Evolutionary conservation across 192 early-diverging fungal species (phyloP).

Genomic region (Mortierella hygrophila): DNA sequence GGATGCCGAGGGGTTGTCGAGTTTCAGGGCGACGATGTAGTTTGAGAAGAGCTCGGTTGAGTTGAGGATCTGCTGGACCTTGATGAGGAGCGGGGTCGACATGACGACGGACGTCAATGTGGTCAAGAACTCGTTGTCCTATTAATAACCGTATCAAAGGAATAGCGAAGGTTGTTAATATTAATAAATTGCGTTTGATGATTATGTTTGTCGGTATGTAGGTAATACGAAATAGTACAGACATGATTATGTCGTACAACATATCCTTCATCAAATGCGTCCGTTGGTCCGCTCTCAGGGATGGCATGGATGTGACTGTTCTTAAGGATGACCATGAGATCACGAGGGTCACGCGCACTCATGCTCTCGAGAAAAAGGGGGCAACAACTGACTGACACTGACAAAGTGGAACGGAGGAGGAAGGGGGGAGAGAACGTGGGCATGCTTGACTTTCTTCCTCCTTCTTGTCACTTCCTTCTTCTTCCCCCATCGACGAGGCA

Average conservation of each 20-base stretch:
- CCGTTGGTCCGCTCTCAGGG: not conserved
- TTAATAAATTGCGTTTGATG: not conserved
- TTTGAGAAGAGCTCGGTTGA: slow-evolving; percentile 44
- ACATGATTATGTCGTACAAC: not conserved
- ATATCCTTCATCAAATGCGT: not conserved
- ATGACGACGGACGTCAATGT: slow-evolving; percentile 44
- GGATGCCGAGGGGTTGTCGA: slow-evolving; percentile 58
- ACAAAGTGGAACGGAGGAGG: too few relatives aligned
- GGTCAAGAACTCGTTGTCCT: slow-evolving; percentile 43
- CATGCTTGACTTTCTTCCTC: too few relatives aligned
- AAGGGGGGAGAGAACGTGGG: too few relatives aligned
- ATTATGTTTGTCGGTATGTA: too few relatives aligned
- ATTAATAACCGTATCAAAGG: not conserved
- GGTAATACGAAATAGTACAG: not conserved
- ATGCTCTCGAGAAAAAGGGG: not conserved
- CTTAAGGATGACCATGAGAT: not conserved
- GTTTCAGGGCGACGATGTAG: slow-evolving; percentile 57
- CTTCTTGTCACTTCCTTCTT: too few relatives aligned
- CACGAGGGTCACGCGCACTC: not conserved
- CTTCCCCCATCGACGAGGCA: too few relatives aligned
- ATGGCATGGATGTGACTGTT: not conserved
- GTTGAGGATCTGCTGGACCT: slow-evolving; percentile 41
- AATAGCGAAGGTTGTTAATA: not conserved
- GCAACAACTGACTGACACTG: too few relatives aligned
- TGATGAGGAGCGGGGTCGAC: slow-evolving; percentile 51